Evolutionary conservation across 2,329 filamentous ascomycete species (phyloP).

Genomic region (Talaromyces sp.): DNA sequence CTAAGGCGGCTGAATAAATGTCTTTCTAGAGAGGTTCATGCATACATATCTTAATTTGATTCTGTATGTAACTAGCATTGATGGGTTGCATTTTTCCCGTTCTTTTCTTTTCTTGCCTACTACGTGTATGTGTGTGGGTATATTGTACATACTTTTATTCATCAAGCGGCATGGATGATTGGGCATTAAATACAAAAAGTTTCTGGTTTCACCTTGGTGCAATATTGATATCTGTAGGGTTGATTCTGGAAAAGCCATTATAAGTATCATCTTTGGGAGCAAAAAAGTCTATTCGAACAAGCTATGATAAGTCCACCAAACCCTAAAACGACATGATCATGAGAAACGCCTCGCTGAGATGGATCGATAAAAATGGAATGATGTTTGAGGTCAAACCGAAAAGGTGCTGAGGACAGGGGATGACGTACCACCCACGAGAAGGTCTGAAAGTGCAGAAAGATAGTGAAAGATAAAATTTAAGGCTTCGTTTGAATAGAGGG

Average conservation of each 20-base stretch:
- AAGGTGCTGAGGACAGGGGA: neutral
- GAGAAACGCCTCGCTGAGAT: neutral
- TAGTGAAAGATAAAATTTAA: neutral
- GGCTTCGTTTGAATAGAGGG: neutral
- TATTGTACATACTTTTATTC: slow-evolving; percentile 5
- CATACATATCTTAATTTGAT: neutral
- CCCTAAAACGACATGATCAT: neutral
- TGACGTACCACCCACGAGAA: neutral
- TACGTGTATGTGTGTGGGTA: neutral
- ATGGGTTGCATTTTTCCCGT: neutral
- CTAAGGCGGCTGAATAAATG: neutral
- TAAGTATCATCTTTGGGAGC: neutral
- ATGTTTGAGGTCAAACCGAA: neutral
- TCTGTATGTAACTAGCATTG: neutral
- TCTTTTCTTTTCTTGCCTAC: neutral
- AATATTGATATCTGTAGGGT: too few relatives aligned
- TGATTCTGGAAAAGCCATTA: neutral
- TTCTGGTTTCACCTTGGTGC: slow-evolving; percentile 1
- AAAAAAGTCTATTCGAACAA: neutral
- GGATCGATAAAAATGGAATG: neutral
- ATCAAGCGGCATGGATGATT: slow-evolving; percentile 6
- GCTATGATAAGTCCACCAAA: neutral
- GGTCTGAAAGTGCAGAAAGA: neutral
- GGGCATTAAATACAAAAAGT: slow-evolving; percentile 15
- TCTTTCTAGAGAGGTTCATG: neutral